phyloP scores from a whole-genome alignment of 2,329 filamentous ascomycete species.

The Calonectria naviculata region DNA sequence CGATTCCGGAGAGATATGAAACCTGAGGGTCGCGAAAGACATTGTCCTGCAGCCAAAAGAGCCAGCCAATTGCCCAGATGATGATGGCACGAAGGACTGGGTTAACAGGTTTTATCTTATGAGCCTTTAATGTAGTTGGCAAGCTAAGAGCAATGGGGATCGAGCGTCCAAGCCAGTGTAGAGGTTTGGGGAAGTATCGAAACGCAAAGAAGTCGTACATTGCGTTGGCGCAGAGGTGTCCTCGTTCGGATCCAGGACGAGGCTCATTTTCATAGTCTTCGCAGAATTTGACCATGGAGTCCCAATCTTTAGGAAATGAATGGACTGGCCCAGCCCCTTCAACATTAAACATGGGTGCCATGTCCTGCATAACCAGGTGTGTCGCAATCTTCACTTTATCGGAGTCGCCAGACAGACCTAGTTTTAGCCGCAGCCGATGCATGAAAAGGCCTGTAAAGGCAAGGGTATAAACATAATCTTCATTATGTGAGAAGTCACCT shows the following conservation, averaged over 20 bases:
- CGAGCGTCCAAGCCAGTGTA: conserved; percentile 10
- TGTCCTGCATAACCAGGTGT: conserved; percentile 17
- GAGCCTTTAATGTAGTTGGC: not conserved
- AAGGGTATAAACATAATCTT: conserved; percentile 18
- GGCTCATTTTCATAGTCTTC: conserved; percentile 11
- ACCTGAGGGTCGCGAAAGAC: not conserved
- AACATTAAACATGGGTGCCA: conserved; percentile 15
- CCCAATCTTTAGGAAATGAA: conserved; percentile 13
- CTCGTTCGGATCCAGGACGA: not conserved
- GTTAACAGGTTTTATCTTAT: conserved; percentile 1
- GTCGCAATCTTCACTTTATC: conserved; percentile 15
- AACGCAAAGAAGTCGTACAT: conserved; percentile 20
- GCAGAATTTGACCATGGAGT: conserved; percentile 1
- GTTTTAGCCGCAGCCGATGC: conserved; percentile 10
- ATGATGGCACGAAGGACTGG: not conserved
- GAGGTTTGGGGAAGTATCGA: conserved; percentile 6
- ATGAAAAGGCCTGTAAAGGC: conserved; percentile 14
- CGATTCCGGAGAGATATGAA: not conserved
- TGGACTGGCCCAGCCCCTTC: not conserved
- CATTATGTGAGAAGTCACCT: conserved; percentile 13
- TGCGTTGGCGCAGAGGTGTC: not conserved
- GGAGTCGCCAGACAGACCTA: conserved; percentile 9
- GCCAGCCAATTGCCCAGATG: not conserved
- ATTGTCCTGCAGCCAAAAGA: not conserved
- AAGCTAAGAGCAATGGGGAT: conserved; percentile 10